Evolutionary conservation across 2,329 filamentous ascomycete genomes (phyloP).

Genomic region (Pyrenophora graminea): DNA sequence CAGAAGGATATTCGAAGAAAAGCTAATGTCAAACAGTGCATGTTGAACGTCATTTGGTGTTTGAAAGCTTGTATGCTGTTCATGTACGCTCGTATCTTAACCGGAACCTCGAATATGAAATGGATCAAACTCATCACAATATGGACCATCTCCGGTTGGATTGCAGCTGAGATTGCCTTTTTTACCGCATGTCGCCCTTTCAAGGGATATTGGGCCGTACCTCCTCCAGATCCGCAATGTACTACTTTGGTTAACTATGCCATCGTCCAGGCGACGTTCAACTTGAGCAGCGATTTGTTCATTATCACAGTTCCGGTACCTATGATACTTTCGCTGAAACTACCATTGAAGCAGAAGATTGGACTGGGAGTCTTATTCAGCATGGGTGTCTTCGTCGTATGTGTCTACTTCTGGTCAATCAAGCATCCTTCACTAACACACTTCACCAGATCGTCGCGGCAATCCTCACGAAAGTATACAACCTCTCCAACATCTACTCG

Average conservation of each 20-base stretch:
- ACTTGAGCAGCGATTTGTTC: constrained; percentile 63
- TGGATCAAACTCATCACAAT: constrained; percentile 54
- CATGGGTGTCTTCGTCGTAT: constrained; percentile 57
- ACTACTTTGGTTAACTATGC: constrained; percentile 61
- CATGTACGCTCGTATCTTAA: constrained; percentile 61
- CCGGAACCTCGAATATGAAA: constrained; percentile 50
- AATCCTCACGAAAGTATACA: constrained; percentile 56
- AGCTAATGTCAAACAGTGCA: constrained; percentile 58
- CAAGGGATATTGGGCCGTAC: constrained; percentile 61
- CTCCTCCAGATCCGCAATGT: constrained; percentile 59
- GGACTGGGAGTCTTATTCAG: constrained; percentile 57
- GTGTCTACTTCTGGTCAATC: constrained; percentile 2
- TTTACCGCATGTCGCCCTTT: constrained; percentile 60
- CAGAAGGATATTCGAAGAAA: neutral
- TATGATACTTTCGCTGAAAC: constrained; percentile 55
- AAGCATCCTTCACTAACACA: constrained; percentile 3
- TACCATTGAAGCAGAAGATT: constrained; percentile 58
- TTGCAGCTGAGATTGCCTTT: constrained; percentile 61
- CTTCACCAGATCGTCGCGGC: constrained; percentile 44
- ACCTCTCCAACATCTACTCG: constrained; percentile 50
- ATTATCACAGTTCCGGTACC: constrained; percentile 64
- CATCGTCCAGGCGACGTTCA: constrained; percentile 63
- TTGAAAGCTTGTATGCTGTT: constrained; percentile 63
- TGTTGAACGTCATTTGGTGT: constrained; percentile 62
- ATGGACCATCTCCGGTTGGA: constrained; percentile 55